Base-by-base conservation (phyloP, 148 eudicot genomes). In the Vaccinium darrowii region DNA sequence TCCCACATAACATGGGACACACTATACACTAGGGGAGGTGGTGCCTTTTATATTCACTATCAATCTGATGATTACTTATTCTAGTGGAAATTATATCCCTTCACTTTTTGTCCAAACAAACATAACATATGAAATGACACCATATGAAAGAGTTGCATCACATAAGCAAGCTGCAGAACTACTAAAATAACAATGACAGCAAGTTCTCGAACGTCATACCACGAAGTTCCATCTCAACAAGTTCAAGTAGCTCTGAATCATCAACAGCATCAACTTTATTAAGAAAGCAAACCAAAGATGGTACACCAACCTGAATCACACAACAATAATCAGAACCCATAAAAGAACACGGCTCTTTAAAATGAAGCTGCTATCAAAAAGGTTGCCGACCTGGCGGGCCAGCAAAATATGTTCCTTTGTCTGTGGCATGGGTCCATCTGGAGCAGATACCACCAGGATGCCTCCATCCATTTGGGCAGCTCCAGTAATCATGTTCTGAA, bases 391-490 rank as follows among this genome's bases (percentile, higher is more conserved):
- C 97, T 94, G 99, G 16, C 92, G 96, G 51, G 99, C 99, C 76
- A 94, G 97, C 84, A 93, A 86, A 86, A 94, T 92, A 86, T 94
- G 99, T 83, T 94, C 97, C 91, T 93, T 96, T 51, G 99, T 96
- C 77, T 96, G 98, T 74, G 98, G 99, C 98, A 96, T 94, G 82
- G 94, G 97, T 57, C 98, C 97, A 88, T 96, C 99, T 33, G 95
- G 98, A 56, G 95, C 95, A 88, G 99, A 96, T 75, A 94, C 98
- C 84, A 93, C 98, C 65, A 94, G 91, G 85, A 94, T 94, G 84
- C 94, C 97, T 30, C 97, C 98, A 87, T 93, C 99, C 95, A 96
- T 93, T 89, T 96, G 98, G 75, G 99, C 97, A 84, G 98, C 99
- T 87, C 98, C 98, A 84, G 97, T 94, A 79, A 96, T 94, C 99